Evolutionary conservation across 805 yeast genomes (phyloP), one percentile per base, ranked within the genome.

Genomic region (Torulaspora indica): DNA sequence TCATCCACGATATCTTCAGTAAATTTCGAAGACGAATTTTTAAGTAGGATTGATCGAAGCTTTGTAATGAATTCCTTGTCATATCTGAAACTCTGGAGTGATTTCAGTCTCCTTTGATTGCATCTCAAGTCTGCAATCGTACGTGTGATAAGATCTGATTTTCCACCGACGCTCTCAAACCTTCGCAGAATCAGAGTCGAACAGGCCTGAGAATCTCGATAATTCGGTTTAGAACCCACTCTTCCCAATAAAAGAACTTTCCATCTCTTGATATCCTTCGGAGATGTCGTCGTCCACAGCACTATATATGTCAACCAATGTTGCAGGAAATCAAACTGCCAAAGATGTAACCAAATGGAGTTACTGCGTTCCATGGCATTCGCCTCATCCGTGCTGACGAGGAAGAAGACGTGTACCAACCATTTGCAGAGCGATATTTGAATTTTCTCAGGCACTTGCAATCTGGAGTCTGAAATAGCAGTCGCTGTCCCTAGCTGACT

Each of bases 241-340:
- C 54, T 50, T 8, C 48, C 27, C 4, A 69, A 38, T 9, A 59
- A 39, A 6, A 48, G 45, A 5, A 68, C 44, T 36, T 64, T 60
- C 60, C 64, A 56, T 1, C 56, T 49, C 28, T 52, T 63, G 3
- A 69, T 59, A 32, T 67, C 67, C 1, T 35, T 38, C 10, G 41
- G 46, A 1, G 45, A 43, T n/a, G 52, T 55, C 0, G 71, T 63
- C 2, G 58, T 42, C 54, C 70, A 57, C 29, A 69, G 52, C 4
- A 71, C 42, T 2, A 70, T 38, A 32, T 63, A 63, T 0, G 71
- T 63, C 17, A 68, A 45, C 51, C 64, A 56, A 3, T 58, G 50
- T 44, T 70, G 65, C 2, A 69, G 40, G 43, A 51, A 68, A n/a
- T 63, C 68, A 38, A 55, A 65, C 42, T 64, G 65, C 56, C 72